A percentile compares a stretch with the other conserved stretches of the same genome.
phyloP scores from a whole-genome alignment of 1,284 basidiomycete species.

The Ustilago cynodontis region DNA sequence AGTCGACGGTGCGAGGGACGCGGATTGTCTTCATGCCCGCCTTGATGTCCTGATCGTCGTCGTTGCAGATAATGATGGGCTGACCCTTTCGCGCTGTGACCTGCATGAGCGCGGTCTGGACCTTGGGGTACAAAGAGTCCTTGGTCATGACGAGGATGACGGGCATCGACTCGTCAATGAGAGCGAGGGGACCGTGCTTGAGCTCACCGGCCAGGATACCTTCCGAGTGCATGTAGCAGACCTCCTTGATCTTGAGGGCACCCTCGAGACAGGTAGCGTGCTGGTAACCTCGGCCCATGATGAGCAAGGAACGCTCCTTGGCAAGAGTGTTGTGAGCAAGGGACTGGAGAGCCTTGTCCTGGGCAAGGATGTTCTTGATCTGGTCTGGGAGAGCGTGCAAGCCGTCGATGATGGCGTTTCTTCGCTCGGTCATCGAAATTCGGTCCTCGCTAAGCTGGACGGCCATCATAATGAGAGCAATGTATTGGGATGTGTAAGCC shows the following conservation, averaged over 20 bases:
- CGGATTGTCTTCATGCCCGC: conserved; percentile 85
- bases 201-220: conserved; percentile 94
- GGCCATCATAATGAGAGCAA: conserved; percentile 97
- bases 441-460: conserved; percentile 97
- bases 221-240: conserved; percentile 74
- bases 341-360: conserved; percentile 83
- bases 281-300: conserved; percentile 99
- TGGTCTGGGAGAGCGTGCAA: conserved; percentile 89
- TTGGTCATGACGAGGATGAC: conserved; percentile 92
- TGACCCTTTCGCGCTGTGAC: conserved; percentile 96
- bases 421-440: conserved; percentile 88
- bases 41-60: conserved; percentile 84
- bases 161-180: conserved; percentile 97
- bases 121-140: conserved; percentile 98
- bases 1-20: conserved; percentile 84
- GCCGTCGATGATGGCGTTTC: conserved; percentile 93
- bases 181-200: conserved; percentile 96
- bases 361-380: conserved; percentile 87
- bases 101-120: conserved; percentile 93
- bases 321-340: conserved; percentile 83
- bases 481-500: conserved; percentile 99
- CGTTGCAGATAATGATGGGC: conserved; percentile 94
- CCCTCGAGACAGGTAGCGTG: conserved; percentile 97
- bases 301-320: conserved; percentile 87
- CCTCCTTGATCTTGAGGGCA: conserved; percentile 99